phyloP scores from a whole-genome alignment of 1,284 basidiomycete genomes.

The Ustilago nuda region DNA sequence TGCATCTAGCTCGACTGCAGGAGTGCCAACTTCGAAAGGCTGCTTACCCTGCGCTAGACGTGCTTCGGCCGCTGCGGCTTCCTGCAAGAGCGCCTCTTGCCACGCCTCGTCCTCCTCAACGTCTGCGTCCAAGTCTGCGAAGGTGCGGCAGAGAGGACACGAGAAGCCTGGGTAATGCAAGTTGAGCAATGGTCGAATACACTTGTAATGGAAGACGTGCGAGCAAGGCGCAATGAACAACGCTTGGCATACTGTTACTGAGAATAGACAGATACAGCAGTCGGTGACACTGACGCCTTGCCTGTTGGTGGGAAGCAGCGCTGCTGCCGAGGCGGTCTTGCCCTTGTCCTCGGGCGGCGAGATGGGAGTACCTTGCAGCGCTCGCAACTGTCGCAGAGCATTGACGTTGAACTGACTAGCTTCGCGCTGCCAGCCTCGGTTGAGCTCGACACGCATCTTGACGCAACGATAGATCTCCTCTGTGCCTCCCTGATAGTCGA shows the following conservation, averaged over 20 bases:
- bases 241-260: slow-evolving; percentile 92
- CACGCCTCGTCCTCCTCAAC: slow-evolving; percentile 76
- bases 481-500: slow-evolving; percentile 96
- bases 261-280: slow-evolving; percentile 76
- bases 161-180: slow-evolving; percentile 90
- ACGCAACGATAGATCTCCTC: slow-evolving; percentile 98
- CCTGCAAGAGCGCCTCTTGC: slow-evolving; percentile 59
- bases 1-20: slow-evolving; percentile 45
- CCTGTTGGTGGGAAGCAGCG: slow-evolving; percentile 51
- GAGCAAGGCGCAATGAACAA: slow-evolving; percentile 89
- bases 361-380: slow-evolving; percentile 73
- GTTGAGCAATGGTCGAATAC: slow-evolving; percentile 89
- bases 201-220: slow-evolving; percentile 98
- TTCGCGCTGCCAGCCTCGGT: slow-evolving; percentile 84
- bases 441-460: slow-evolving; percentile 90
- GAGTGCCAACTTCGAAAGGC: slow-evolving; percentile 49
- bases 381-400: slow-evolving; percentile 82
- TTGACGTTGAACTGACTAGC: slow-evolving; percentile 93
- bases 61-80: slow-evolving; percentile 47
- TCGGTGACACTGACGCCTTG: slow-evolving; percentile 63
- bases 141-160: slow-evolving; percentile 86
- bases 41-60: slow-evolving; percentile 38
- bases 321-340: slow-evolving; percentile 11
- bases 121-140: slow-evolving; percentile 94
- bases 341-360: slow-evolving; percentile 36